Evolutionary conservation across 75 land plant genomes (phyloP), one percentile per base, ranked within the genome.

Genomic region (Ceratopteris richardii): DNA sequence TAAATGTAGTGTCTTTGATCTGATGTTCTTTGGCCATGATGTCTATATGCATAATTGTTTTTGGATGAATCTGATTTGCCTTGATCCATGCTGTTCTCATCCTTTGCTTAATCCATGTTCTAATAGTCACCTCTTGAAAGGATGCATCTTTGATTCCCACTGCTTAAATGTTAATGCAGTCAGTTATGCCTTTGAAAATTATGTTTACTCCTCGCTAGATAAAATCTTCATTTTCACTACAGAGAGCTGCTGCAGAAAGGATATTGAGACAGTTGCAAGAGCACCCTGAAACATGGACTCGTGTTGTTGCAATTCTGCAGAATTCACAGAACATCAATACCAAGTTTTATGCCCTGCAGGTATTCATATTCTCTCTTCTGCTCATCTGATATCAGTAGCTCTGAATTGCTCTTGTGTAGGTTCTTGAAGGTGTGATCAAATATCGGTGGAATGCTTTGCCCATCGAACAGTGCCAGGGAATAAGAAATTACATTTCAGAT

Each of bases 381-480:
- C 11, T 1, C 2, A 9, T 9, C 14, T 40, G 42, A 40, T 9
- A 33, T 4, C 37, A 33, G 3, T 33, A 4, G 37, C 37, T 33
- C 3, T 4, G 37, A 46, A 17, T 46, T 46, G 48, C 56, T 54
- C 2, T 24, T 46, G 48, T 46, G 48, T 60, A 94, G 98, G 99
- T 90, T 21, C 68, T 95, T 11, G 97, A 95, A 70, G 82, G 97
- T 62, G 97, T 90, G 0, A 87, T 95, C 27, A 95, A 95, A 64
- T 95, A 95, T 64, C 64, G 99, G 17, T 95, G 99, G 99, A 95
- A 95, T 68, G 92, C 88, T 5, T 78, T 95, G 63, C 99, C 92
- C 26, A 76, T 84, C 51, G 97, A 86, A 59, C 99, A 95, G 57
- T 69, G 96, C 0, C 96, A 95, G 62, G 99, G 97, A 41, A 95